Evolutionary conservation across 768 basidiomycete genomes (phyloP).

Genomic region (Tylopilus rubrobrunneus): DNA sequence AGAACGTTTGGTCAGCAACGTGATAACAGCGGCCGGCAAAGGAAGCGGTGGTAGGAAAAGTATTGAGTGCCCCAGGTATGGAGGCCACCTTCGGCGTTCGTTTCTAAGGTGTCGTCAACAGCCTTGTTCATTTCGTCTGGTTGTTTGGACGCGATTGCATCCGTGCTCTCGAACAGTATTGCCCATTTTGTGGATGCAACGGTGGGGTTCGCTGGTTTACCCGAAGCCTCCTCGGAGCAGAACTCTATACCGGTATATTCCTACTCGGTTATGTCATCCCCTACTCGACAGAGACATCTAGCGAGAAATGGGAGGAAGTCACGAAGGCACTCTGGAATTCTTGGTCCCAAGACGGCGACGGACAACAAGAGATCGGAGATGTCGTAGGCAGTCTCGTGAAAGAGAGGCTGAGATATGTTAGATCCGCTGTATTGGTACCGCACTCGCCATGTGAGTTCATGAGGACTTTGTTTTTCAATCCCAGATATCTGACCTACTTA

Average conservation of each 20-base stretch:
- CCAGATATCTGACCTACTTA: not conserved
- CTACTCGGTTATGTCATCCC: conserved; percentile 22
- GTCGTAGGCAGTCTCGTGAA: conserved; percentile 37
- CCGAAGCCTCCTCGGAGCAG: conserved; percentile 8
- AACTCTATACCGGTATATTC: conserved; percentile 20
- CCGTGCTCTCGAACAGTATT: conserved; percentile 16
- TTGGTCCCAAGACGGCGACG: conserved; percentile 18
- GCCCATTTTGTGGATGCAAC: conserved; percentile 10
- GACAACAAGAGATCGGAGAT: conserved; percentile 18
- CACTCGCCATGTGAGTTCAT: conserved; percentile 15
- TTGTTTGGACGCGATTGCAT: conserved; percentile 15
- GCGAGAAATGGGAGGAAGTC: conserved; percentile 14
- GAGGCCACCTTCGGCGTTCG: not conserved
- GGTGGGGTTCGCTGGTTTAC: conserved; percentile 12
- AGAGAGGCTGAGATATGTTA: conserved; percentile 33
- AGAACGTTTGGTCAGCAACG: conserved; percentile 14
- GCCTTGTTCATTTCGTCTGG: conserved; percentile 20
- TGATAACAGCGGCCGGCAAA: not conserved
- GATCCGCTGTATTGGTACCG: conserved; percentile 25
- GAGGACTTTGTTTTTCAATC: not conserved
- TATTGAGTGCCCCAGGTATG: conserved; percentile 22
- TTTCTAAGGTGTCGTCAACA: conserved; percentile 4
- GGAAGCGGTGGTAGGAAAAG: not conserved
- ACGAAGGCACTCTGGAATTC: conserved; percentile 32
- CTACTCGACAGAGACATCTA: too few relatives aligned